Percentiles rank a stretch among this genome's conserved stretches.
Conservation (phyloP, 805 yeast species). For the Candida awuae region DNA sequence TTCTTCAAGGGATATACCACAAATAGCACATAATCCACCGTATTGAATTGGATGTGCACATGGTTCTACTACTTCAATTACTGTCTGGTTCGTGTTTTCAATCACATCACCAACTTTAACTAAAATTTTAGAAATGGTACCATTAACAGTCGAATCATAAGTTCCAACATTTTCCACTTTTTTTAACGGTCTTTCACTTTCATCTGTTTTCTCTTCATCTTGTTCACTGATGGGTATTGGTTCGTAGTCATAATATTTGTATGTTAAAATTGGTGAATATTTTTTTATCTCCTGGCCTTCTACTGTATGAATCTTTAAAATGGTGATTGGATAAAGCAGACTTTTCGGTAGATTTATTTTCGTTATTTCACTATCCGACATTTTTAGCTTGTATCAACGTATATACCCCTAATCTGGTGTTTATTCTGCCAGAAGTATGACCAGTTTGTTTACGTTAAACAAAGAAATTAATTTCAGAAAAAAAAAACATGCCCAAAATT, state of each 20-base stretch:
- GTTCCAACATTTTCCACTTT: constrained; percentile 65
- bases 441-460: no score
- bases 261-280: constrained; percentile 49
- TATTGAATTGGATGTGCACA: constrained; percentile 90
- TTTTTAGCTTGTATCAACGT: neutral
- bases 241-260: constrained; percentile 60
- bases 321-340: constrained; percentile 60
- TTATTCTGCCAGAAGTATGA: neutral
- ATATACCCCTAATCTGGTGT: neutral
- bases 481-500: no score
- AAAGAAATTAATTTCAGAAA: no score
- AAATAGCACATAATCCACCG: constrained; percentile 89
- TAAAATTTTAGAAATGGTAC: constrained; percentile 45
- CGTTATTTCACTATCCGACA: constrained; percentile 28
- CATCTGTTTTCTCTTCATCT: constrained; percentile 24
- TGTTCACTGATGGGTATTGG: constrained; percentile 44
- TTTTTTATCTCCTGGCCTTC: constrained; percentile 41
- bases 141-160: constrained; percentile 79
- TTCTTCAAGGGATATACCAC: constrained; percentile 74
- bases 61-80: constrained; percentile 63
- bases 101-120: constrained; percentile 57
- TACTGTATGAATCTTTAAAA: constrained; percentile 40
- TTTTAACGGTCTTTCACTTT: constrained; percentile 35
- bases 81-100: constrained; percentile 34
- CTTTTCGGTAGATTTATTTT: constrained; percentile 50